Evolutionary conservation across 352 stramenopile genomes (phyloP).

Genomic region (Phytophthora capsici): DNA sequence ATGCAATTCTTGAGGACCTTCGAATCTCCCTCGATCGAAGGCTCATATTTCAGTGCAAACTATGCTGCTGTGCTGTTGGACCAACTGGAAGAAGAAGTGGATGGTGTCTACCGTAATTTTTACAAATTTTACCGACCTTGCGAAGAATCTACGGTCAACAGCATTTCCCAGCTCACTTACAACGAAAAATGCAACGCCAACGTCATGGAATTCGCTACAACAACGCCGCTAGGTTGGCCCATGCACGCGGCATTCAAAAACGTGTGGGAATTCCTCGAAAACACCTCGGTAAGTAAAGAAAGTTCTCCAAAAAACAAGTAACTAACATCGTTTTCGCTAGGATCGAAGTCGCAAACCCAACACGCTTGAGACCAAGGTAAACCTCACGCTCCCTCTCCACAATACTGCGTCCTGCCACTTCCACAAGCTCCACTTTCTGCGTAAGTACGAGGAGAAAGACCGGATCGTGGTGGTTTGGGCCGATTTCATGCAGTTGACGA

Average conservation of each 20-base stretch:
- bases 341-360: conserved; percentile 18
- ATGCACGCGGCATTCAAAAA: conserved; percentile 9
- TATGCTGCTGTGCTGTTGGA: conserved; percentile 4
- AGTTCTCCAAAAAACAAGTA: no score
- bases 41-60: neutral
- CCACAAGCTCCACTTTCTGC: conserved; percentile 22
- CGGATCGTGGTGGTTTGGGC: conserved; percentile 19
- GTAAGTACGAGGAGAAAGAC: conserved; percentile 26
- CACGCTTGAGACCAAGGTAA: neutral
- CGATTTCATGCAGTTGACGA: conserved; percentile 20
- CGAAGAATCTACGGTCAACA: neutral
- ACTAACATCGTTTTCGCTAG: conserved; percentile 4
- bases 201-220: conserved; percentile 18
- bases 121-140: conserved; percentile 11
- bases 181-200: conserved; percentile 17
- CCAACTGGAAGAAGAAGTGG: conserved; percentile 27
- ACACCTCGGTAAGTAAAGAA: conserved; percentile 16
- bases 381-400: neutral
- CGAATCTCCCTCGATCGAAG: conserved; percentile 4
- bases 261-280: conserved; percentile 27
- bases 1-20: conserved; percentile 15
- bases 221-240: conserved; percentile 21
- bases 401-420: neutral
- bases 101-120: conserved; percentile 13
- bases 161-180: conserved; percentile 8